These are phyloP conservation scores for Paxillus involutus DNA, from an alignment of 768 basidiomycete species.

Conservation along the genomic window DNA sequence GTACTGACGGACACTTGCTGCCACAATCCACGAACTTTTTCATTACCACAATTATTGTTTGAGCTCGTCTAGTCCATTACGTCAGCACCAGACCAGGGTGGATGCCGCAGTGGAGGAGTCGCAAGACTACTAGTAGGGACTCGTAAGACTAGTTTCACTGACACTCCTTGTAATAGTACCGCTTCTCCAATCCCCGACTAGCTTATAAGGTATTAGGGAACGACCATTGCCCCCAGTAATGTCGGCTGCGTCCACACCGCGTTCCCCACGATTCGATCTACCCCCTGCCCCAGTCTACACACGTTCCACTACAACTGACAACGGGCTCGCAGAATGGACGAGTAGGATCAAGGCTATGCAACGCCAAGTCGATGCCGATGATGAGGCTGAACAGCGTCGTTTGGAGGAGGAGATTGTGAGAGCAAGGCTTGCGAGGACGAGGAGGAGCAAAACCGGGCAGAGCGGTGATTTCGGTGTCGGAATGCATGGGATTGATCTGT, in stretches of 20 bases:
- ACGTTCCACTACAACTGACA: constrained; percentile 41
- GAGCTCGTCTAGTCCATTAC: constrained; percentile 11
- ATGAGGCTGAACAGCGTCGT: constrained; percentile 71
- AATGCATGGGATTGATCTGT: constrained; percentile 32
- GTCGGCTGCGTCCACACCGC: constrained; percentile 30
- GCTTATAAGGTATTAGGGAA: background rate
- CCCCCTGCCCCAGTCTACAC: constrained; percentile 31
- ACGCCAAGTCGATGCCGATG: constrained; percentile 77
- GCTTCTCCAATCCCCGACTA: background rate
- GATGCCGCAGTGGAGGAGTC: background rate
- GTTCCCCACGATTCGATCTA: constrained; percentile 35
- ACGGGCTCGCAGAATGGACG: constrained; percentile 78
- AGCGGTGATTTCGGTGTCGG: constrained; percentile 40
- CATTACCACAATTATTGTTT: too few relatives aligned
- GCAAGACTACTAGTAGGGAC: background rate
- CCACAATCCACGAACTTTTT: background rate
- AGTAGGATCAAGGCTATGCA: constrained; percentile 79
- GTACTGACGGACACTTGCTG: background rate
- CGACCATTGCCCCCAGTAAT: constrained; percentile 13
- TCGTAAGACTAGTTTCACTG: too few relatives aligned
- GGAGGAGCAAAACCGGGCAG: constrained; percentile 35
- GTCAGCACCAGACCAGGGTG: constrained; percentile 17
- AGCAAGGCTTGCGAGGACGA: constrained; percentile 45
- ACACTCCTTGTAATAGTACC: background rate
- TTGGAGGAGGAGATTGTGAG: constrained; percentile 57